Evolutionary conservation across 345 rosid genomes (phyloP), one percentile per base, ranked within the genome.

Genomic region (Geranium brycei): DNA sequence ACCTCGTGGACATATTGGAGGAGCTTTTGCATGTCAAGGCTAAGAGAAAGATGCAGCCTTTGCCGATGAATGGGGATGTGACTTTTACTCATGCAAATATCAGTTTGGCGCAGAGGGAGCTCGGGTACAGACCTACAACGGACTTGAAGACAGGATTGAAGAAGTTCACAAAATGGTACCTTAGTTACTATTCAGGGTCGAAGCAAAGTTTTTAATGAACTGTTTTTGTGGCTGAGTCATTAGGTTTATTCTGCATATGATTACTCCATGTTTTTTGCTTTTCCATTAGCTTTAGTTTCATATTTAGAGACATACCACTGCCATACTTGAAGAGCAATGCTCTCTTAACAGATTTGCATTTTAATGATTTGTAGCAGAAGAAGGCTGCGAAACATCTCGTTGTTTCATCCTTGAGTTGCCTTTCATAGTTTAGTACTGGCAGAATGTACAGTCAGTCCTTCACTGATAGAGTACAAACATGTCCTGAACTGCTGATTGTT

Each of bases 101-200:
- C 57, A 68, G 62, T 47, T 28, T 57, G 66, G 71, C 71, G 15
- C 66, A 53, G 14, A 56, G 57, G 2, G 71, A 62, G 57, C 66
- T 68, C 11, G 66, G 71, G 11, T 62, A 68, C 51, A 23, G 15
- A 56, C 66, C 71, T 30, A 68, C 32, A 60, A 68, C 66, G 3
- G 71, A 68, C 59, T 19, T 68, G 31, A 66, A 68, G 56, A 57
- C 71, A 2, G 71, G 71, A 23, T 47, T 68, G 62, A 62, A 68
- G 71, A 68, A 68, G 61, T 68, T 68, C 58, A 62, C 63, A 14
- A 68, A 68, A 61, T 68, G 71, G 71, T 68, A 68, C 57, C 11
- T 68, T 5, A 58, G 51, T 59, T 58, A 69, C 66, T 63, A 62
- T 31, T 41, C 63, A 16, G 65, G 62, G 31, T 51, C 31, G 4